phyloP scores from a whole-genome alignment of 768 basidiomycete genomes.

The Mycena indigotica region DNA sequence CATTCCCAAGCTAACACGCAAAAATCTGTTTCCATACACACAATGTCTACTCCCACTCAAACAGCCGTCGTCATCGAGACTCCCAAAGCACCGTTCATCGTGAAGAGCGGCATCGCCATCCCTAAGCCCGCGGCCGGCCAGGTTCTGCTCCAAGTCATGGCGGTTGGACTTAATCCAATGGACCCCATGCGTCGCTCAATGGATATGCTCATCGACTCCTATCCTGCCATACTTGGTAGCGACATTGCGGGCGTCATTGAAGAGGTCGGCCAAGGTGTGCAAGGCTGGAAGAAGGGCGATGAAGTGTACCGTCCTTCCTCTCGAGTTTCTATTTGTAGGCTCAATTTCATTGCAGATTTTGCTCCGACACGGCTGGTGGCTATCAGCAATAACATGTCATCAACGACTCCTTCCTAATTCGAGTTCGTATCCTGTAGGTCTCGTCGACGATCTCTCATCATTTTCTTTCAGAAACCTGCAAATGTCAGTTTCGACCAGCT shows the following conservation, averaged over 20 bases:
- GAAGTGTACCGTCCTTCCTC: slow-evolving; percentile 22
- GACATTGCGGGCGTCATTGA: slow-evolving; percentile 39
- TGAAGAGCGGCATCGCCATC: background rate
- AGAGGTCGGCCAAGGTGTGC: slow-evolving; percentile 31
- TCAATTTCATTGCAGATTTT: background rate
- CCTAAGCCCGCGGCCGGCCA: slow-evolving; percentile 3
- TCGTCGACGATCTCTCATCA: background rate
- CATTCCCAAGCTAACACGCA: too few species aligned
- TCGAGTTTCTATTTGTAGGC: background rate
- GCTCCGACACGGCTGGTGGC: background rate
- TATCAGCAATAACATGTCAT: slow-evolving; percentile 3
- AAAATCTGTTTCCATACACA: too few species aligned
- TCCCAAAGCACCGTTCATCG: slow-evolving; percentile 5
- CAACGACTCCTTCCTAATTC: background rate
- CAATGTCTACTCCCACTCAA: slow-evolving; percentile 1
- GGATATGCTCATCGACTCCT: slow-evolving; percentile 21
- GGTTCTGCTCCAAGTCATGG: slow-evolving; percentile 9
- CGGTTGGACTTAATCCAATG: slow-evolving; percentile 38
- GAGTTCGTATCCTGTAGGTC: background rate
- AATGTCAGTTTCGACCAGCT: slow-evolving; percentile 6
- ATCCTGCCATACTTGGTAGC: slow-evolving; percentile 37
- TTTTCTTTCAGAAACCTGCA: slow-evolving; percentile 2
- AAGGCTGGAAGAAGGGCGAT: slow-evolving; percentile 34
- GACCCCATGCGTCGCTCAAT: slow-evolving; percentile 34
- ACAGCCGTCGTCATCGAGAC: slow-evolving; percentile 3